phyloP scores from a whole-genome alignment of 2,329 filamentous ascomycete genomes.

The Aspergillus felis region DNA sequence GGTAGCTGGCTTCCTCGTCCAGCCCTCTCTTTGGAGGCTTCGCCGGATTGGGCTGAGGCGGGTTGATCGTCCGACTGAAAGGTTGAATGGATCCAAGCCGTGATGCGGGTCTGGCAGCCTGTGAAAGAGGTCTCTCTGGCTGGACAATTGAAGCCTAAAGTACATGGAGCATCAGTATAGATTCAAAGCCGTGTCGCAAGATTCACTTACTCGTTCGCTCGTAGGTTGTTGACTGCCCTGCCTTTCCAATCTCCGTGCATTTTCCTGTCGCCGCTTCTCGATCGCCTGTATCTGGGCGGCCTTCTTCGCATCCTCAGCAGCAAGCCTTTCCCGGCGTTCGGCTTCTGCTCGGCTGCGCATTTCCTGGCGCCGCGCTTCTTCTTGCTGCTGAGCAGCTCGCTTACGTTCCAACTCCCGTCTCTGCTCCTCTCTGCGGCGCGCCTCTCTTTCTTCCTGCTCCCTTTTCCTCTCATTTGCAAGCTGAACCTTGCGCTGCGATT shows the following conservation, averaged over 20 bases:
- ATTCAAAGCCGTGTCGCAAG: not conserved
- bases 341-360: conserved; percentile 59
- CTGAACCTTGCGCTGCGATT: conserved; percentile 65
- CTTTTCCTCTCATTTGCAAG: conserved; percentile 76
- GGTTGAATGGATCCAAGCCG: conserved; percentile 51
- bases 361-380: conserved; percentile 60
- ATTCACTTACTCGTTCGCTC: conserved; percentile 35
- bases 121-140: conserved; percentile 26
- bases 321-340: conserved; percentile 44
- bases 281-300: conserved; percentile 59
- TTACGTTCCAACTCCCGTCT: conserved; percentile 80
- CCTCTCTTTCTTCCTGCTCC: conserved; percentile 77
- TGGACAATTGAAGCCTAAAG: conserved; percentile 22
- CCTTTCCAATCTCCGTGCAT: conserved; percentile 43
- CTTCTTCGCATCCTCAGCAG: conserved; percentile 61
- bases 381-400: conserved; percentile 55
- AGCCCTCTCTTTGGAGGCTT: conserved; percentile 71
- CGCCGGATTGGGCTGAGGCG: conserved; percentile 63
- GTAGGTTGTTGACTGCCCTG: conserved; percentile 40
- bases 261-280: conserved; percentile 49
- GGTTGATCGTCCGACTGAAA: conserved; percentile 56
- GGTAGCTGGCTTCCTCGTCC: conserved; percentile 55
- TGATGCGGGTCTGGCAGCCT: conserved; percentile 48
- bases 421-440: conserved; percentile 72
- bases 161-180: conserved; percentile 3